Conservation (phyloP, 2,329 filamentous ascomycete genomes). For the Fusarium paranaense region DNA sequence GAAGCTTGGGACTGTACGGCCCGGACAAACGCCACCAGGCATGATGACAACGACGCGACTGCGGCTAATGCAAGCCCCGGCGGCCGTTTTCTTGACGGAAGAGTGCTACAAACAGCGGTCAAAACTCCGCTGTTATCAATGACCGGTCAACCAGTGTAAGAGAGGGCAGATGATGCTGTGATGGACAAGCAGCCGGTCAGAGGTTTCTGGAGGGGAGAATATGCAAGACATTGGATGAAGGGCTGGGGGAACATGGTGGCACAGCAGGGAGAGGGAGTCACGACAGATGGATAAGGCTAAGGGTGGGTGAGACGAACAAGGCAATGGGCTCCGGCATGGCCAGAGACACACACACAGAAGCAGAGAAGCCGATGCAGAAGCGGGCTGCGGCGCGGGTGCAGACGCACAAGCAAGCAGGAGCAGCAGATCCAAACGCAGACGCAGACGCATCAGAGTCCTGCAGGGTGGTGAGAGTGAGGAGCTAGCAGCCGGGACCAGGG, state of each 20-base stretch:
- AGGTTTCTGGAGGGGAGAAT: slow-evolving; percentile 36
- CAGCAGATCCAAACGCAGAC: slow-evolving; percentile 8
- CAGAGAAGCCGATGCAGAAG: slow-evolving; percentile 19
- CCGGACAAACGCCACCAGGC: slow-evolving; percentile 28
- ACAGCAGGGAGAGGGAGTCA: slow-evolving; percentile 22
- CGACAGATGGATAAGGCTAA: slow-evolving; percentile 14
- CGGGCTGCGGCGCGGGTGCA: slow-evolving; percentile 24
- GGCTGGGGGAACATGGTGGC: slow-evolving; percentile 29
- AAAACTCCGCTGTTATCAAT: slow-evolving; percentile 25
- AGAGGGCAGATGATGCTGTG: slow-evolving; percentile 21
- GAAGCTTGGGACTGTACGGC: slow-evolving; percentile 34
- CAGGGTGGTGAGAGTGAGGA: slow-evolving; percentile 21
- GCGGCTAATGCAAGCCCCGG: slow-evolving; percentile 40
- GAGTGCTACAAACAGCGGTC: slow-evolving; percentile 42
- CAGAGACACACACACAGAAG: slow-evolving; percentile 12
- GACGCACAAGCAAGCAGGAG: slow-evolving; percentile 9
- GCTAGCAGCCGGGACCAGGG: slow-evolving; percentile 33
- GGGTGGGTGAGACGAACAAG: slow-evolving; percentile 15
- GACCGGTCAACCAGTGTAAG: slow-evolving; percentile 23
- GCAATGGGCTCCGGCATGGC: slow-evolving; percentile 1
- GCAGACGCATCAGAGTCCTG: slow-evolving; percentile 21
- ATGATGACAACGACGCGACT: slow-evolving; percentile 28
- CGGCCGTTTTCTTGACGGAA: slow-evolving; percentile 15
- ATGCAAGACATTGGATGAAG: slow-evolving; percentile 41
- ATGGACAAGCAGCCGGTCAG: slow-evolving; percentile 36